Base-by-base conservation (phyloP, 805 yeast genomes). In the Yamadazyma nakazawae region DNA sequence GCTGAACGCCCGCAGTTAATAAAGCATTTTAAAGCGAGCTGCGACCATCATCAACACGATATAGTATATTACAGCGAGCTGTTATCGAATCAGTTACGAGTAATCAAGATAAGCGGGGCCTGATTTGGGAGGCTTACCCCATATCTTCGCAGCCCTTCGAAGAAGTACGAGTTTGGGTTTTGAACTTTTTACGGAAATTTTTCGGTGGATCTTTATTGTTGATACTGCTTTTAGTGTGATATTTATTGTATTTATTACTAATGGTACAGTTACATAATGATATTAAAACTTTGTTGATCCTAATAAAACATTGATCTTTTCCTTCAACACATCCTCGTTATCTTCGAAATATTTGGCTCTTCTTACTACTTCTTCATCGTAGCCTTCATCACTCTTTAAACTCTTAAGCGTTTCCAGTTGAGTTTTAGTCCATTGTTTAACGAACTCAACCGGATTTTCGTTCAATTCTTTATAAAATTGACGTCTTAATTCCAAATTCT, bases 401-500 rank as follows among this genome's bases (percentile, higher is more conserved):
- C 92, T 86, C 67, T 86, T 90, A 59, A 94, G 75, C 40, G 92
- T 87, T 49, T 89, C 88, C 13, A 89, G 75, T 63, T 94, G 96
- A 37, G 89, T 84, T 37, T 82, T 85, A 51, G 83, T 72, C 79
- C 96, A 87, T 43, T 80, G 76, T 46, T 83, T 74, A 54, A 94
- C 68, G 56, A 89, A 88, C 19, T 75, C 75, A 3, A 82, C 84
- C 0, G 99, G 98, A 58, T 91, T 82, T 39, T 84, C 76, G 35
- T 87, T 74, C 49, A 94, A 71, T 51, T 82, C 82, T 30, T 80
- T 68, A 67, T 86, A 92, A 66, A 94, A 94, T 47, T 81, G 85
- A 50, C 87, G 84, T 61, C 89, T 86, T 51, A 84, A 74, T 48
- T 74, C 74, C 26, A 80, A 76, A 49, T 74, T 78, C 50, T 79